phyloP scores from a whole-genome alignment of 176 grass and related monocot genomes.

The Triticum dicoccoides region DNA sequence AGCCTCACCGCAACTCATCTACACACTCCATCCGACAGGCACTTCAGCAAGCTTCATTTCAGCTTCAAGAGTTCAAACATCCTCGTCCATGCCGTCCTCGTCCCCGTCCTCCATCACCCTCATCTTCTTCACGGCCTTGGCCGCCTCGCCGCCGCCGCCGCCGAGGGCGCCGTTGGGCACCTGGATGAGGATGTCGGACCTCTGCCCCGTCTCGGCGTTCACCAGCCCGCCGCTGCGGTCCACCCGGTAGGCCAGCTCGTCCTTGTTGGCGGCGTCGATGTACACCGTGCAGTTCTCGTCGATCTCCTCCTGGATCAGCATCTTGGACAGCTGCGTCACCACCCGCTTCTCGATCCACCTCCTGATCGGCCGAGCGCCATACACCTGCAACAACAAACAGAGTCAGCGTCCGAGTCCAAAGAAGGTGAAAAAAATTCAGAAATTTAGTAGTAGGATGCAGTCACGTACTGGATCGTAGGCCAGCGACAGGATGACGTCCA shows the following conservation, averaged over 20 bases:
- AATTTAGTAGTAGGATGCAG: not conserved
- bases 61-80: not conserved
- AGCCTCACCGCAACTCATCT: not conserved
- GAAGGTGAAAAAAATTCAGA: too few species aligned
- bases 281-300: constrained; percentile 78
- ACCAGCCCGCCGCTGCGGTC: constrained; percentile 69
- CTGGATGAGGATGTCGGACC: constrained; percentile 78
- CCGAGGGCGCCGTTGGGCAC: constrained; percentile 42
- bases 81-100: constrained; percentile 62
- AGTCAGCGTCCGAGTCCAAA: too few species aligned
- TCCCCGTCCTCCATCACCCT: constrained; percentile 38
- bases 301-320: constrained; percentile 88
- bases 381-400: constrained; percentile 32
- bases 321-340: constrained; percentile 80
- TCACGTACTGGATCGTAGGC: constrained; percentile 79
- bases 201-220: constrained; percentile 58
- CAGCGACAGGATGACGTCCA: constrained; percentile 72
- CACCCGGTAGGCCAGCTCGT: constrained; percentile 60
- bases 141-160: not conserved
- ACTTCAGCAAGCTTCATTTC: not conserved
- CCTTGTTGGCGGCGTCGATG: constrained; percentile 59
- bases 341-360: constrained; percentile 90
- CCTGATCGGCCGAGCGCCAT: constrained; percentile 74
- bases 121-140: constrained; percentile 64
- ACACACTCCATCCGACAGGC: not conserved